phyloP scores from a whole-genome alignment of 768 basidiomycete species.

The Boletus sp. region DNA sequence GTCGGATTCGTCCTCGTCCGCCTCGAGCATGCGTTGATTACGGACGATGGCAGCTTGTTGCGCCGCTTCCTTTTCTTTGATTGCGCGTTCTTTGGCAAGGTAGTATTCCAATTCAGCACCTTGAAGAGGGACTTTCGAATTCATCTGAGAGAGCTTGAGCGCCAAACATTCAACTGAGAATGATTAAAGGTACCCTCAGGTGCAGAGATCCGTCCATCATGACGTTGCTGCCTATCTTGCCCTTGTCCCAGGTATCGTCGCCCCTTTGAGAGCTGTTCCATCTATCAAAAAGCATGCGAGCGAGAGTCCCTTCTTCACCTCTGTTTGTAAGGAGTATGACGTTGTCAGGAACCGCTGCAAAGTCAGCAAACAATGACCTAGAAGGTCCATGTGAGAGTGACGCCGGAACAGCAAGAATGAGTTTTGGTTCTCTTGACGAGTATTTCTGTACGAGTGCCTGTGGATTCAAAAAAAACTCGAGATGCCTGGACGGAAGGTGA shows the following conservation, averaged over 20 bases:
- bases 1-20: constrained; percentile 87
- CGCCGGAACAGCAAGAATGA: constrained; percentile 91
- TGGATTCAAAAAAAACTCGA: constrained; percentile 90
- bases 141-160: constrained; percentile 52
- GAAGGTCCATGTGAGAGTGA: constrained; percentile 93
- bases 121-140: constrained; percentile 84
- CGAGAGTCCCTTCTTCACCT: constrained; percentile 78
- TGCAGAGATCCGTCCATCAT: constrained; percentile 74
- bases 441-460: constrained; percentile 78
- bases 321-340: constrained; percentile 83
- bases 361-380: constrained; percentile 79
- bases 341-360: constrained; percentile 80
- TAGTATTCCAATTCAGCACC: constrained; percentile 85
- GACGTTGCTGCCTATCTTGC: constrained; percentile 82
- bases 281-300: constrained; percentile 72
- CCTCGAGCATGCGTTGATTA: constrained; percentile 87
- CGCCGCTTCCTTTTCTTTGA: constrained; percentile 81
- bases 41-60: constrained; percentile 82
- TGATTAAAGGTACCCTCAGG: constrained; percentile 51
- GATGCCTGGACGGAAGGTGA: constrained; percentile 51
- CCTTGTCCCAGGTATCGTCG: constrained; percentile 84
- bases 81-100: constrained; percentile 69
- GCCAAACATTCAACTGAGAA: neutral
- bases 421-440: constrained; percentile 85
- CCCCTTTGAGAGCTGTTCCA: constrained; percentile 86